Base-by-base conservation (phyloP, 1,284 basidiomycete species). In the Tilletia walkeri region DNA sequence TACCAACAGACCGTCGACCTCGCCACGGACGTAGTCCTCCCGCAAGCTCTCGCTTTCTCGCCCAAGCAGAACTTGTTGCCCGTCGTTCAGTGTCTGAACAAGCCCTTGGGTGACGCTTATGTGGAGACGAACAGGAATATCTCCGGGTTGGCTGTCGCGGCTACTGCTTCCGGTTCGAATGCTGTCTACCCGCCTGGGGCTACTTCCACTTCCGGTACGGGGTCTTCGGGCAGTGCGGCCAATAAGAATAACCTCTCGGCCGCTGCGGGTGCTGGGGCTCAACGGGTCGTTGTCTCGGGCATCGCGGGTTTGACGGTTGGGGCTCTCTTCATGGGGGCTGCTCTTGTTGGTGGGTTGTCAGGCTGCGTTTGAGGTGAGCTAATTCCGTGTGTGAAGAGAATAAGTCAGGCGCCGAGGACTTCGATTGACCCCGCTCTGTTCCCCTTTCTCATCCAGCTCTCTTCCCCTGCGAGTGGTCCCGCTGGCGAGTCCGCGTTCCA, bases 11-110 rank as follows among this genome's bases (percentile, higher is more conserved):
- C 78, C 12, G 80, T 81, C 69, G 80, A 80, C 63, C 74, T 83
- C 47, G 79, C 82, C 50, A 73, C 77, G 67, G 73, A 79, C 67
- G 67, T 78, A 45, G 74, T 83, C 47, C 79, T 83, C 16, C 80
- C 80, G 14, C 67, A 71, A 38, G 82, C 81, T n/a, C 71, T 71
- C 34, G 66, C 69, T 68, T 71, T 75, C 68, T 85, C 86, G 59
- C 89, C 90, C 65, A 81, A 86, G 18, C 88, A 93, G 82, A 89
- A 84, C 53, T 80, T 88, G 70, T 83, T 86, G 82, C 86, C 86
- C 47, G 87, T 80, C 45, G 72, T 79, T 24, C 65, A 76, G 65
- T 80, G 79, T 70, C 71, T 79, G 45, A 69, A 75, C 67, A 73
- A 77, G 72, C 72, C 72, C 5, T 61, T 73, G n/a, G 71, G 69